Evolutionary conservation across 1,284 basidiomycete genomes (phyloP), one percentile per base, ranked within the genome.

Genomic region (Flammula alnicola): DNA sequence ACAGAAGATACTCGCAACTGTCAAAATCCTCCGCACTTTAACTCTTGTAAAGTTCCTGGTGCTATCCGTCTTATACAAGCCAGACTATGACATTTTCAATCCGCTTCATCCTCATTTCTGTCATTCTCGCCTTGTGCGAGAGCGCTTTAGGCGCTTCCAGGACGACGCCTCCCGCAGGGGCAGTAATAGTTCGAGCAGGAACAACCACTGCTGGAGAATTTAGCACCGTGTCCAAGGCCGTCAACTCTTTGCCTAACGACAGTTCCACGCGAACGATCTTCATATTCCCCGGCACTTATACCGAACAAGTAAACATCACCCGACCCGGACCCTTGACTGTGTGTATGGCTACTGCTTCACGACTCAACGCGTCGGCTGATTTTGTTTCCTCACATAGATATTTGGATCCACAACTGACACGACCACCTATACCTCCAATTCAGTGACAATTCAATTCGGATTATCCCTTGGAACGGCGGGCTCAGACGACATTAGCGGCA

Each of bases 251-350:
- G 9, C 75, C 75, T 3, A 68, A 74, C 47, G 77, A 78, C 58
- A 68, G 62, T 44, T 71, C 72, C 25, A 60, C 67, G 3, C 64
- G 70, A 47, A 66, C 71, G 5, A 78, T 82, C 51, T 83, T 82
- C 67, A 74, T 83, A 29, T 81, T 70, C 55, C 72, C 80, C 10
- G 80, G 79, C 5, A 80, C 75, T 3, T 83, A 82, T 60, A 68
- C 63, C 8, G 81, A 77, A 48, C 80, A 80, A 56, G 74, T 81
- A 4, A 67, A 73, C 46, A 79, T 83, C 51, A 75, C 73, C 11
- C 75, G 79, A 20, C 49, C 65, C 6, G 75, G 75, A 2, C 67
- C 73, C 2, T 63, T 76, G n/a, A 76, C 69, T 1, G 76, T 76
- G 50, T 45, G 64, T 51, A 5, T 19, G n/a, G 9, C 29, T 12